These are phyloP conservation scores for Botryosphaeria agaves DNA, from an alignment of 2,329 filamentous ascomycete genomes.

Conservation along the genomic window DNA sequence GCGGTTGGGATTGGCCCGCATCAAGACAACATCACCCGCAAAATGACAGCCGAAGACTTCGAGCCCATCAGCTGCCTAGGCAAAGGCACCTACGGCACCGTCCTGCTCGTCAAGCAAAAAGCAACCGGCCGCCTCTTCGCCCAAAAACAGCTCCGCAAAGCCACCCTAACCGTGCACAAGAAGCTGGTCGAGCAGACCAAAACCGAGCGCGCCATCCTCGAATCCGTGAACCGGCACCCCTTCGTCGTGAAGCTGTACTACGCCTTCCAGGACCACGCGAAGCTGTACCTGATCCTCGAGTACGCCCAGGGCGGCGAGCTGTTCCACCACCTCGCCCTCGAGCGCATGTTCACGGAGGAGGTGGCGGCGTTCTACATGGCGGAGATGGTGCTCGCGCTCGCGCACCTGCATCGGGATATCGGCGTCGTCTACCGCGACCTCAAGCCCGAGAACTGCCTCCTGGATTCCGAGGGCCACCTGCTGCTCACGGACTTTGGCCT, in stretches of 20 bases:
- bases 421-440: conserved; percentile 94
- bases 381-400: conserved; percentile 86
- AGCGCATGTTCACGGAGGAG: conserved; percentile 87
- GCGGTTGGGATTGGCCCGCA: conserved; percentile 38
- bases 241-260: conserved; percentile 98
- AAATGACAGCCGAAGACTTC: conserved; percentile 88
- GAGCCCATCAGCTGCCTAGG: conserved; percentile 81
- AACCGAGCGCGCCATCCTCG: conserved; percentile 85
- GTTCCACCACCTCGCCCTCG: conserved; percentile 83
- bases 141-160: conserved; percentile 98
- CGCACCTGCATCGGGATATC: conserved; percentile 80
- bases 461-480: conserved; percentile 81
- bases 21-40: conserved; percentile 40
- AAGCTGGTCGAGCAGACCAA: conserved; percentile 93
- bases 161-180: conserved; percentile 87
- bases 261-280: conserved; percentile 95
- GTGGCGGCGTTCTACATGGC: conserved; percentile 96
- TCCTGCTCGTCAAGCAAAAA: conserved; percentile 80
- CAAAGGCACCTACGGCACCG: conserved; percentile 91
- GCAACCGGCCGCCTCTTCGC: conserved; percentile 79
- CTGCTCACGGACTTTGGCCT: conserved; percentile 93
- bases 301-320: conserved; percentile 95
- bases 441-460: conserved; percentile 92
- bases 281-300: conserved; percentile 91
- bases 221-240: conserved; percentile 89